Evolutionary conservation across 2,329 filamentous ascomycete species (phyloP), one percentile per base, ranked within the genome.

Genomic region (Microcera coccophila): DNA sequence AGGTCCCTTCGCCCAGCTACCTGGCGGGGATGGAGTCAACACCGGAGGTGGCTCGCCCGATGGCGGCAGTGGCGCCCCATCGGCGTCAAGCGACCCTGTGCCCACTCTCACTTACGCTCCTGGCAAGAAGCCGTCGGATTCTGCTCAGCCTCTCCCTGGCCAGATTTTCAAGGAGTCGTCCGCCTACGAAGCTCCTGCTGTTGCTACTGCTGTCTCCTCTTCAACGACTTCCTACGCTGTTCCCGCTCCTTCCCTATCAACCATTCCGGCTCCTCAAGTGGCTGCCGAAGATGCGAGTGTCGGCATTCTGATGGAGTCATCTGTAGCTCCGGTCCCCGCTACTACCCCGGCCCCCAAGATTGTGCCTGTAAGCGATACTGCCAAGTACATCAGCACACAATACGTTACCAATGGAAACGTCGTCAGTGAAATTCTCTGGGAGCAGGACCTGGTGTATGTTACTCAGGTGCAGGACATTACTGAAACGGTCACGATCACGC

Each of bases 1-100:
- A 2, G 76, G 79, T 9, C 70, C 77, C 5, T 65, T 79, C 41
- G 62, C 71, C 11, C 69, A 73, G 33, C 76, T 95, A 16, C 88
- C 89, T 4, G 87, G 89, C 33, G 74, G 78, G 45, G 65, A 81
- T 16, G 47, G 62, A 5, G 71, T 85, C 45, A 55, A 56, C 36
- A 58, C 50, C 38, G 60, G 45, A 21, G 59, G 62, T 19, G 58
- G 57, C 20, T 49, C 52, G 12, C 49, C 41, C 20, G 49, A 24
- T 26, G 42, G 31, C 17, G 39, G 38, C 12, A 24, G 45, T 36
- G 39, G 39, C n/a, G 42, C 50, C 16, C 42, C 36, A 5, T 34
- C 53, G 2, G 39, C 52, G 7, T 20, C 41, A 15, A 29, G 39
- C 21, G 34, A 42, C 34, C 41, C 51, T 10, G 41, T 39, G 22